A percentile compares a stretch with the other conserved stretches of the same genome.
These are phyloP conservation scores for Artemisia annua DNA, from an alignment of 129 eudicot species.

Conservation along the genomic window DNA sequence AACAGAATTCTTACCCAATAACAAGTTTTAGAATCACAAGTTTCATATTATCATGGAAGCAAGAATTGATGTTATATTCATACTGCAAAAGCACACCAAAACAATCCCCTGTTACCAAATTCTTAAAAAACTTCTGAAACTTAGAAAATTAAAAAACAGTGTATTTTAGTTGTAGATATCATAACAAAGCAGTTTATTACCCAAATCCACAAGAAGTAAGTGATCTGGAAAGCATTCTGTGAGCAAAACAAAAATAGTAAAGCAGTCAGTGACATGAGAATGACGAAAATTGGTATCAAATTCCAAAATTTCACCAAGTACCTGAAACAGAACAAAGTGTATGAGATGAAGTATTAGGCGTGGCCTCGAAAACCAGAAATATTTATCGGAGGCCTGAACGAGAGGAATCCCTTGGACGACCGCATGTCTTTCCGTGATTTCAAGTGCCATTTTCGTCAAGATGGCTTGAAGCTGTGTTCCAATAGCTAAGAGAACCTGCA, in stretches of 20 bases:
- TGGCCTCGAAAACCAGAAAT: conserved; percentile 87
- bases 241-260: conserved; percentile 17
- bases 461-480: conserved; percentile 93
- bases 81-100: conserved; percentile 53
- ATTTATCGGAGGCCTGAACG: conserved; percentile 78
- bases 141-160: background rate
- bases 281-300: conserved; percentile 6
- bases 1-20: conserved; percentile 54
- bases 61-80: conserved; percentile 63
- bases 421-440: conserved; percentile 75
- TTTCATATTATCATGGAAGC: conserved; percentile 64
- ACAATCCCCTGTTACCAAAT: background rate
- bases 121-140: background rate
- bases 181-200: conserved; percentile 34
- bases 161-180: background rate
- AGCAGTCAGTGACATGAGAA: conserved; percentile 17
- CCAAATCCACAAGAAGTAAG: conserved; percentile 92
- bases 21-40: conserved; percentile 51
- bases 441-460: conserved; percentile 78
- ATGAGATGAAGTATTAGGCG: conserved; percentile 67
- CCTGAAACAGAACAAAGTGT: conserved; percentile 93
- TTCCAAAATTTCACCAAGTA: conserved; percentile 11
- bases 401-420: conserved; percentile 94
- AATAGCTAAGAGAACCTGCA: conserved; percentile 72
- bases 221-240: conserved; percentile 97